Base-by-base conservation (phyloP, 2,329 filamentous ascomycete genomes). In the Aureobasidium sp. region DNA sequence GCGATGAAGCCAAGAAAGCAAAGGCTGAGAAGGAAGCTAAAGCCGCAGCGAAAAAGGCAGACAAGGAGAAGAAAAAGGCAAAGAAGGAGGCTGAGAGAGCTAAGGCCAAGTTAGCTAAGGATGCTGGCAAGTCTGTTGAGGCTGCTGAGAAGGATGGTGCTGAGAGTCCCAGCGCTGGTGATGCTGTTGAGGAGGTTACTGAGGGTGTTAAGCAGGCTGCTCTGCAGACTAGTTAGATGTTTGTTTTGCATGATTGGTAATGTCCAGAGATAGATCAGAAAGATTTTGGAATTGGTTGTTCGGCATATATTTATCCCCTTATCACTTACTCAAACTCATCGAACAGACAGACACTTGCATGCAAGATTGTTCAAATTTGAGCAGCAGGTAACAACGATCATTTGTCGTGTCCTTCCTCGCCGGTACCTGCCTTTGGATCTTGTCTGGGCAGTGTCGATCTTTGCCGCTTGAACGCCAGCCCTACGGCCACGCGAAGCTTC, bases 61-160 rank as follows among this genome's bases (percentile, higher is more conserved):
- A 89, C 66, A 85, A 90, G 66, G 79, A 87, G 66, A 71, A 75
- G 6, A 78, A 78, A 72, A 86, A 91, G 72, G 84, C 85, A 60
- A 82, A 84, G 63, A 81, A 80, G 59, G 81, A 83, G 71, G 84
- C 84, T 66, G 86, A 86, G 71, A 82, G 84, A 64, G 85, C 85
- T 67, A 82, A 80, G 61, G 74, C 63, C 10, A 62, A 63, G 58
- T 73, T 54, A 29, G 66, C 59, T 3, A 61, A 60, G 14, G 66
- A 58, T 36, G 39, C 49, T n/a, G 64, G 65, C n/a, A 91, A 93
- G 79, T 86, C 89, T 61, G 83, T 96, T 50, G 89, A 91, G 79
- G 82, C 85, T 55, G 87, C 86, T 60, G 89, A 93, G 81, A 89
- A 88, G 73, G 82, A 87, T 61, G 87, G 87, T 3, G 72, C 73